phyloP scores from a whole-genome alignment of 2,329 filamentous ascomycete genomes.

The Alternaria atra region DNA sequence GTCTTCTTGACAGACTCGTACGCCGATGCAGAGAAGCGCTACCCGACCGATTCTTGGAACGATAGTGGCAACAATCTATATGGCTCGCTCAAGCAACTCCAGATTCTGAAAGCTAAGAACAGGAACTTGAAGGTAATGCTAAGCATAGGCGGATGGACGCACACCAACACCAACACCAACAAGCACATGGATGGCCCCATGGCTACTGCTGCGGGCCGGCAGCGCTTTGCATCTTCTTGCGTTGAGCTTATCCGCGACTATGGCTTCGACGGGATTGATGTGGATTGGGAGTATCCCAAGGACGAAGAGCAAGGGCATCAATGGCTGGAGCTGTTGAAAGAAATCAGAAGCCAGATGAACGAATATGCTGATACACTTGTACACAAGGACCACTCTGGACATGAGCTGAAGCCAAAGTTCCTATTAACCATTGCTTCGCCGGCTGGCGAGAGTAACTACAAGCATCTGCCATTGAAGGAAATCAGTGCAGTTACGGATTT shows the following conservation, averaged over 20 bases:
- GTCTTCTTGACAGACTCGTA: constrained; percentile 53
- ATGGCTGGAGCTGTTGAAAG: constrained; percentile 52
- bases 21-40: constrained; percentile 65
- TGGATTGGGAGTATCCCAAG: constrained; percentile 61
- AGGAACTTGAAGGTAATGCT: constrained; percentile 81
- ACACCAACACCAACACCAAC: constrained; percentile 64
- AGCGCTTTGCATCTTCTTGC: constrained; percentile 73
- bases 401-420: constrained; percentile 50
- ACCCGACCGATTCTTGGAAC: constrained; percentile 67
- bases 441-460: constrained; percentile 55
- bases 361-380: constrained; percentile 50
- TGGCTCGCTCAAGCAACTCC: constrained; percentile 80
- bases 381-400: constrained; percentile 16
- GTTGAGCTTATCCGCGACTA: constrained; percentile 80
- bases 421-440: constrained; percentile 57
- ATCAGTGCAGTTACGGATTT: constrained; percentile 58
- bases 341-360: constrained; percentile 51
- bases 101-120: constrained; percentile 77
- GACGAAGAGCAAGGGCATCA: constrained; percentile 52
- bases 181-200: constrained; percentile 78
- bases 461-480: constrained; percentile 52
- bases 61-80: constrained; percentile 75
- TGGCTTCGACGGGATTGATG: constrained; percentile 69
- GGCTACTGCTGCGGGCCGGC: constrained; percentile 68
- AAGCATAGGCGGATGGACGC: constrained; percentile 84